Percentiles rank a stretch among this genome's conserved stretches.
Evolutionary conservation across 352 stramenopile genomes (phyloP).

Genomic region (Phytophthora hybrid): DNA sequence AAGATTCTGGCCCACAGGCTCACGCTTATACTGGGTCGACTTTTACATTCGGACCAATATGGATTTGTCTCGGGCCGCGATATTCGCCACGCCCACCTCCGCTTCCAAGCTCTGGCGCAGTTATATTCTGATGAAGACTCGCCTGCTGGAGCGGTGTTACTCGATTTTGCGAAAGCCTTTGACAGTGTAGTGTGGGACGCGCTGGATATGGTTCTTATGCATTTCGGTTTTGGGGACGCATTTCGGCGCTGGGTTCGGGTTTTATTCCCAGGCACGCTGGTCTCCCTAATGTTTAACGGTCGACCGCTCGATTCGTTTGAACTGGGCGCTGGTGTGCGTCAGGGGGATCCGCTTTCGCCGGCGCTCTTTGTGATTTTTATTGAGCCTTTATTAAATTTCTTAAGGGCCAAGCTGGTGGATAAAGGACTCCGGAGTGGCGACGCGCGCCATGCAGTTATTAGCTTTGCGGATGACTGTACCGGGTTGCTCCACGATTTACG

Average conservation of each 20-base stretch:
- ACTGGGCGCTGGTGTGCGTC: slow-evolving; percentile 20
- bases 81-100: no score
- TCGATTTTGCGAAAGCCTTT: slow-evolving; percentile 21
- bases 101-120: no score
- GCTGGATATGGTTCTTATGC: slow-evolving; percentile 15
- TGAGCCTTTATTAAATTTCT: slow-evolving; percentile 15
- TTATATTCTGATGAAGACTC: no score
- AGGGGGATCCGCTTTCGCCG: slow-evolving; percentile 30
- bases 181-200: slow-evolving; percentile 16
- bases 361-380: slow-evolving; percentile 27
- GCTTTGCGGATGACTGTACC: slow-evolving; percentile 22
- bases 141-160: no score
- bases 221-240: slow-evolving; percentile 25
- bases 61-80: no score
- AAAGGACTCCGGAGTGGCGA: neutral
- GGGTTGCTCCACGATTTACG: slow-evolving; percentile 3
- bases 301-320: slow-evolving; percentile 8
- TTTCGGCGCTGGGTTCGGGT: slow-evolving; percentile 22
- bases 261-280: slow-evolving; percentile 17
- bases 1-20: no score
- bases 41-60: no score
- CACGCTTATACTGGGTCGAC: no score
- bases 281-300: slow-evolving; percentile 21
- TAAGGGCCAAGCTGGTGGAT: slow-evolving; percentile 1
- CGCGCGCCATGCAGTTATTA: slow-evolving; percentile 3